A percentile compares a stretch with the other conserved stretches of the same genome.
phyloP scores from a whole-genome alignment of 345 rosid genomes.

The Euphorbia pulcherrima region DNA sequence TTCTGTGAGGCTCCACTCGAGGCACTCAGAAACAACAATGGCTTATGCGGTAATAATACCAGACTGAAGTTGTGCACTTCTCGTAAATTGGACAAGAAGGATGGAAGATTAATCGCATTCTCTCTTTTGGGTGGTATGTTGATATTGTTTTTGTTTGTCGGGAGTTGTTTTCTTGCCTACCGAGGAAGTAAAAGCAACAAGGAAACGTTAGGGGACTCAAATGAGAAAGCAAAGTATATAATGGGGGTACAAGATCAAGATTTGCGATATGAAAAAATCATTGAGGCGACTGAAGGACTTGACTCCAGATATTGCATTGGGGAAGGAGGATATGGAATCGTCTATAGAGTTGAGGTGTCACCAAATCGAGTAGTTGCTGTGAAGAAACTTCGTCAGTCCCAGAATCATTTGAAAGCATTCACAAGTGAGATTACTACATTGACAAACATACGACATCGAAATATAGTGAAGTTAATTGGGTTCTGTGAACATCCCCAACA shows the following conservation, averaged over 20 bases:
- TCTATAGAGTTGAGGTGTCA: not conserved
- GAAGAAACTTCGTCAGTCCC: not conserved
- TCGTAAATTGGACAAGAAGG: not conserved
- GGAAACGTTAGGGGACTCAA: no score
- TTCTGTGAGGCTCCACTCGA: not conserved
- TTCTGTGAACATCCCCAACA: no score
- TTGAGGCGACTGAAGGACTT: not conserved
- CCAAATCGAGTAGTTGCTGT: not conserved
- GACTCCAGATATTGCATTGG: not conserved
- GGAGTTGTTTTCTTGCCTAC: not conserved
- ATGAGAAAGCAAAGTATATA: not conserved
- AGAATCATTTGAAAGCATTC: no score
- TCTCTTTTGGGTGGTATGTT: not conserved
- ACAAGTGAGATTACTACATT: no score
- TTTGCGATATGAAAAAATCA: no score
- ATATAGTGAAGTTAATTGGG: no score
- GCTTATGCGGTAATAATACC: not conserved
- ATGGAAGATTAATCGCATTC: not conserved
- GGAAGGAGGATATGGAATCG: not conserved
- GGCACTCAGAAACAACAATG: not conserved
- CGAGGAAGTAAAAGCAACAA: not conserved
- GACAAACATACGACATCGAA: no score
- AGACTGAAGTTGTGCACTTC: not conserved
- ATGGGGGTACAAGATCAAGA: not conserved
- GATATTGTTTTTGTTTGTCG: not conserved